Evolutionary conservation across 345 rosid species (phyloP).

Genomic region (Arabis hirsuta): DNA sequence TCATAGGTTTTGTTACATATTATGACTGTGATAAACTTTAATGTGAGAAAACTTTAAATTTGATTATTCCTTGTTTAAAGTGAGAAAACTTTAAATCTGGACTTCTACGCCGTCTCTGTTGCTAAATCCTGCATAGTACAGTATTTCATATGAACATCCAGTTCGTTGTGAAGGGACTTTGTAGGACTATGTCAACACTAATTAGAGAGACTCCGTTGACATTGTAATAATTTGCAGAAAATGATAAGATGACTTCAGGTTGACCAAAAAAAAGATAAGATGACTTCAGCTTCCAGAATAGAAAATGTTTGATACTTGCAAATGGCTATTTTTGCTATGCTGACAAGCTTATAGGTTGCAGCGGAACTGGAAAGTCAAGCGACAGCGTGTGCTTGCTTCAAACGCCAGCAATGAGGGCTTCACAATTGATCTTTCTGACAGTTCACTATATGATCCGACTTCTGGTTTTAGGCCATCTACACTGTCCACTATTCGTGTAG

Average conservation of each 20-base stretch:
- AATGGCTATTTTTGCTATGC: constrained; percentile 6
- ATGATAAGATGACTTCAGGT: constrained; percentile 14
- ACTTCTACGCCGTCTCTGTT: not conserved
- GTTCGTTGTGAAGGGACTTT: constrained; percentile 7
- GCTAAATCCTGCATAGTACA: not conserved
- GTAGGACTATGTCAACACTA: not conserved
- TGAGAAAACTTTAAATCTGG: not conserved
- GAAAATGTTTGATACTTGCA: constrained; percentile 1
- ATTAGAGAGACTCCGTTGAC: not conserved
- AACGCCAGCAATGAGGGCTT: constrained; percentile 79
- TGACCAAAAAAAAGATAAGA: no score
- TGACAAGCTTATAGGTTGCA: constrained; percentile 73
- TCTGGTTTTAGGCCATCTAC: constrained; percentile 58
- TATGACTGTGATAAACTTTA: not conserved
- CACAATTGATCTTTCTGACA: constrained; percentile 84
- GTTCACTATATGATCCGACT: constrained; percentile 56
- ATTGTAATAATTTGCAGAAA: constrained; percentile 13
- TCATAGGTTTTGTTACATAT: not conserved
- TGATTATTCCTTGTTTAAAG: not conserved
- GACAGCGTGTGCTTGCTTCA: constrained; percentile 74
- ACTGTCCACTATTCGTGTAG: constrained; percentile 71
- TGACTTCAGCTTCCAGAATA: not conserved
- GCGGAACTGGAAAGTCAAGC: constrained; percentile 97
- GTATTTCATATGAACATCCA: constrained; percentile 11
- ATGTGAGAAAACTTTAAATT: not conserved